Evolutionary conservation across 306 rosid genomes (phyloP).

Genomic region (Lathyrus sativus): DNA sequence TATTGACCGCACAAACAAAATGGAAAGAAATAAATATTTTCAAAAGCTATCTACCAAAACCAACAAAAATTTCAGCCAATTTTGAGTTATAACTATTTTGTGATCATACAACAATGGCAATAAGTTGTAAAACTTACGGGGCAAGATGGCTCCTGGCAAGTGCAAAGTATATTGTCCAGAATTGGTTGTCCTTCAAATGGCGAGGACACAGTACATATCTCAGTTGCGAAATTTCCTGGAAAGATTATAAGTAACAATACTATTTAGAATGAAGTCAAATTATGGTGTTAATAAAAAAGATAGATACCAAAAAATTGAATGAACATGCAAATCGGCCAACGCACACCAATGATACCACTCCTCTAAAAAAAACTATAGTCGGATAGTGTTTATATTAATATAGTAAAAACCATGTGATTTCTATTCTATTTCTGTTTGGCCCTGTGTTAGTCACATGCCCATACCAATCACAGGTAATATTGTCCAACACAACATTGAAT

Average conservation of each 20-base stretch:
- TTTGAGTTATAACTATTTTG: constrained; percentile 15
- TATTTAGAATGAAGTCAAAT: constrained; percentile 10
- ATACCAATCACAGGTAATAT: neutral
- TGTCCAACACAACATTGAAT: no score
- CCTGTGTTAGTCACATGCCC: neutral
- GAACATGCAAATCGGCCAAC: neutral
- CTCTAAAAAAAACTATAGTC: neutral
- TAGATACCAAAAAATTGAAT: neutral
- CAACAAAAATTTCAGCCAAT: neutral
- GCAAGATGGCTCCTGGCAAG: constrained; percentile 71
- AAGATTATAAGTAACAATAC: constrained; percentile 27
- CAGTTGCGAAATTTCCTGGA: constrained; percentile 80
- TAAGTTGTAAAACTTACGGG: constrained; percentile 60
- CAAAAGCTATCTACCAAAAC: neutral
- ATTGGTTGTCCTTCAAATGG: constrained; percentile 77
- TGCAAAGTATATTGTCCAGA: constrained; percentile 82
- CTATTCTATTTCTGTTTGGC: neutral
- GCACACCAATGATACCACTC: neutral
- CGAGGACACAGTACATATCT: constrained; percentile 86
- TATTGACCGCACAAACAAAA: neutral
- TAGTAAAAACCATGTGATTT: neutral
- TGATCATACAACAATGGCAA: constrained; percentile 11
- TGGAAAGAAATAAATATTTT: constrained; percentile 10
- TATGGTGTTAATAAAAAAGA: neutral
- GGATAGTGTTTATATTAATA: neutral